A percentile compares a stretch with the other conserved stretches of the same genome.
These are phyloP conservation scores for Candida glucosophila DNA, from an alignment of 1,139 yeast species.

Conservation along the genomic window DNA sequence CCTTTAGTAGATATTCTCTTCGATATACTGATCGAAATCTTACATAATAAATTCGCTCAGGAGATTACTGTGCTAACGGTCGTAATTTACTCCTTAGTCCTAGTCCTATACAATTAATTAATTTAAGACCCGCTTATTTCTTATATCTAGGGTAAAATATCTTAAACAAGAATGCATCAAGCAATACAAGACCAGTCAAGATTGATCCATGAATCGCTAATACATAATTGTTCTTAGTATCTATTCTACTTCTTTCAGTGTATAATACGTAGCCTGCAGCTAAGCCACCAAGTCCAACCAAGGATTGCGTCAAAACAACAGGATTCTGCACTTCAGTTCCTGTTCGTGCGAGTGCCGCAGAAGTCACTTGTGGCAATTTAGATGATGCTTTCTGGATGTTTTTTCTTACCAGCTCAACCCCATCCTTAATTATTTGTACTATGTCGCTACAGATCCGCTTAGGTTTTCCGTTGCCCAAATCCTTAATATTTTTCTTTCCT, in stretches of 20 bases:
- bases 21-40: too few species aligned
- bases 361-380: slow-evolving; percentile 6
- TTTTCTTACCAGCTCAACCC: slow-evolving; percentile 3
- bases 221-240: slow-evolving; percentile 37
- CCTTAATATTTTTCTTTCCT: background rate
- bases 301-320: slow-evolving; percentile 46
- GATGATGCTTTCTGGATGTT: background rate
- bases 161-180: slow-evolving; percentile 46
- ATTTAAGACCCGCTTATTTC: too few species aligned
- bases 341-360: too few species aligned
- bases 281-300: slow-evolving; percentile 42
- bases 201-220: slow-evolving; percentile 47
- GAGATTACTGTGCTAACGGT: too few species aligned
- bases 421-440: slow-evolving; percentile 2
- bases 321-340: slow-evolving; percentile 52
- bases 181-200: slow-evolving; percentile 44
- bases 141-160: slow-evolving; percentile 45
- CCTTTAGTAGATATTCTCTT: too few species aligned
- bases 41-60: too few species aligned
- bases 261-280: slow-evolving; percentile 43
- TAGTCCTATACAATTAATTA: too few species aligned
- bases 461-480: slow-evolving; percentile 1
- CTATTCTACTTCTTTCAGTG: slow-evolving; percentile 45
- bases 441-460: slow-evolving; percentile 1
- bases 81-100: too few species aligned